Evolutionary conservation across 768 basidiomycete species (phyloP).

Genomic region (Calocera viscosa): DNA sequence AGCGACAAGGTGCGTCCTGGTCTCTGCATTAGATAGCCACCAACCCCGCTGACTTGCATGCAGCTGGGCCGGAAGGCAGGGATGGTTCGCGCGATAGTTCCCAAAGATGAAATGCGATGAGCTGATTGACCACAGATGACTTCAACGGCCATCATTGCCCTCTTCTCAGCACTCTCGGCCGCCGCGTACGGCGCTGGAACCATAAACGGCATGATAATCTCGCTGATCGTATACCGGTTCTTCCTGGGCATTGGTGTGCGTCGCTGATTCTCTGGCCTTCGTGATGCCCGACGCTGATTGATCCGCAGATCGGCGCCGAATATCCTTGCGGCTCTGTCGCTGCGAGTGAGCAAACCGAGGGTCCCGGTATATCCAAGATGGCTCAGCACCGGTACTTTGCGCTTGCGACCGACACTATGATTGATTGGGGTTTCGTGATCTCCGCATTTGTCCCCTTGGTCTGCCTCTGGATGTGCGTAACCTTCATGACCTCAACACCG

Average conservation of each 20-base stretch:
- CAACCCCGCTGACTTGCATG: background rate
- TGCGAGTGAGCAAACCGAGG: conserved; percentile 81
- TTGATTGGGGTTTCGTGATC: conserved; percentile 21
- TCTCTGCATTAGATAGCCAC: background rate
- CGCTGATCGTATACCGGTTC: conserved; percentile 78
- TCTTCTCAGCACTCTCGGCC: conserved; percentile 75
- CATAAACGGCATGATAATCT: conserved; percentile 53
- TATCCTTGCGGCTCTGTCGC: conserved; percentile 87
- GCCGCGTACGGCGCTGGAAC: conserved; percentile 69
- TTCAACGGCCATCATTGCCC: conserved; percentile 67
- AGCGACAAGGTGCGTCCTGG: conserved; percentile 53
- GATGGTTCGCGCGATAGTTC: background rate
- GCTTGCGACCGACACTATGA: conserved; percentile 47
- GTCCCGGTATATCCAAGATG: conserved; percentile 59
- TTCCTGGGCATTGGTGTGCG: conserved; percentile 62
- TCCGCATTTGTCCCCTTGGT: conserved; percentile 20
- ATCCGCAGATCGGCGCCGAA: conserved; percentile 22
- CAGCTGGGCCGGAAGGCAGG: background rate
- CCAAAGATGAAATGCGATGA: background rate
- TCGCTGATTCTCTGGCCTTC: conserved; percentile 10
- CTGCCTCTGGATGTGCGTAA: conserved; percentile 18
- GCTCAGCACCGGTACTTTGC: conserved; percentile 79
- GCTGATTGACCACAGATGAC: conserved; percentile 42
- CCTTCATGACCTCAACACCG: no score
- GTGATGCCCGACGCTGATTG: background rate